Evolutionary conservation across 768 basidiomycete genomes (phyloP), one percentile per base, ranked within the genome.

Genomic region (Mycena sanguinolenta): DNA sequence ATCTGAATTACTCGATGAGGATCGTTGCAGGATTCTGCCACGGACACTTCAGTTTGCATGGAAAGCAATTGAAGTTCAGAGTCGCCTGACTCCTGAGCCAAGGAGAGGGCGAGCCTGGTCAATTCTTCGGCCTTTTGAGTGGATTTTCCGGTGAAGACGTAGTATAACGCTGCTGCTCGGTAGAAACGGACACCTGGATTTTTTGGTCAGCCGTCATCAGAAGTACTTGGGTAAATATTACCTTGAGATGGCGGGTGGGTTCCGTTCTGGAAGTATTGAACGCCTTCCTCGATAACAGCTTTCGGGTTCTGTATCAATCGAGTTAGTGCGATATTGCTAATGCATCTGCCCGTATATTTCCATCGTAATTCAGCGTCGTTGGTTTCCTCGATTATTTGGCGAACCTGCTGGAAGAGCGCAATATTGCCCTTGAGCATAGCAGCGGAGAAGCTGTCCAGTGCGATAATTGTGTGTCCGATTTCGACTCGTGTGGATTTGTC

Each of bases 131-230:
- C 64, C 19, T 28, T 65, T 1, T 25, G n/a, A 6, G 19, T 49
- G 10, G 14, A 16, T 10, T 12, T 13, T 65, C 19, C 10, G 32
- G 4, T 1, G 2, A 4, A 7, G 0, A 19, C 4, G 23, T 58
- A 38, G 49, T 58, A 25, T 2, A 13, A 17, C 34, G 64, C 44
- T 12, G 17, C 64, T 17, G 54, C 39, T 0, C 27, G 25, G 32
- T 65, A 65, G 55, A 65, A 65, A 4, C 19, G 12, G 14, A 58
- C 34, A 2, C 46, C 64, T 65, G 38, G 2, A 58, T 36, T n/a
- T n/a, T n/a, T n/a, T n/a, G n/a, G n/a, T n/a, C n/a, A n/a, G n/a
- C n/a, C n/a, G n/a, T n/a, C n/a, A n/a, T n/a, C n/a, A n/a, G n/a
- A n/a, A n/a, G n/a, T n/a, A n/a, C n/a, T n/a, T n/a, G n/a, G n/a